Evolutionary conservation across 2,329 filamentous ascomycete genomes (phyloP).

Genomic region (Tricladium varicosporioides): DNA sequence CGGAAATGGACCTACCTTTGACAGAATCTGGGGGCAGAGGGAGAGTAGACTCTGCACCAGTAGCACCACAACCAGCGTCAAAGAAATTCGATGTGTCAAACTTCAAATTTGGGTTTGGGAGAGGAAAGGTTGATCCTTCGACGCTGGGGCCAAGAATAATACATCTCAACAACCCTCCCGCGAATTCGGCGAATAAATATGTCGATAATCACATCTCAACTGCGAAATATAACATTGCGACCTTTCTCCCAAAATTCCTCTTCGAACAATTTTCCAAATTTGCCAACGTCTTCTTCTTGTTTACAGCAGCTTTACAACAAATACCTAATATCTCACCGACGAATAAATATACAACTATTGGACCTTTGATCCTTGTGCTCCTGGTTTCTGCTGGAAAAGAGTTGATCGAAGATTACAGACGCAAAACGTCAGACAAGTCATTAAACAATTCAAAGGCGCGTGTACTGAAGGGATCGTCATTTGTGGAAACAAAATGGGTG

Average conservation of each 20-base stretch:
- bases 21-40: constrained; percentile 68
- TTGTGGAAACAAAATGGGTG: constrained; percentile 89
- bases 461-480: constrained; percentile 78
- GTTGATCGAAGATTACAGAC: constrained; percentile 86
- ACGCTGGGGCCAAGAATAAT: constrained; percentile 91
- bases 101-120: constrained; percentile 91
- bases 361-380: constrained; percentile 84
- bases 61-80: constrained; percentile 39
- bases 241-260: constrained; percentile 94
- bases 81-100: constrained; percentile 68
- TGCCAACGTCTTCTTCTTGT: constrained; percentile 98
- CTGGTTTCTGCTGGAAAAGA: constrained; percentile 96
- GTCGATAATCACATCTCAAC: constrained; percentile 97
- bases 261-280: constrained; percentile 99
- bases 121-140: constrained; percentile 81
- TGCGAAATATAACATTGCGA: constrained; percentile 92
- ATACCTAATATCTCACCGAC: constrained; percentile 94
- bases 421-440: constrained; percentile 80
- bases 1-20: constrained; percentile 95
- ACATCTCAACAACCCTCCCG: constrained; percentile 92
- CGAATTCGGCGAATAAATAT: constrained; percentile 86
- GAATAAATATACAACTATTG: constrained; percentile 94
- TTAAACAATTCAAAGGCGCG: constrained; percentile 85
- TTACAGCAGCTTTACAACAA: constrained; percentile 91
- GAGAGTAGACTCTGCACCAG: constrained; percentile 42